Conservation (phyloP, 139 green algal genomes). For the Tetradesmus lagerheimii region DNA sequence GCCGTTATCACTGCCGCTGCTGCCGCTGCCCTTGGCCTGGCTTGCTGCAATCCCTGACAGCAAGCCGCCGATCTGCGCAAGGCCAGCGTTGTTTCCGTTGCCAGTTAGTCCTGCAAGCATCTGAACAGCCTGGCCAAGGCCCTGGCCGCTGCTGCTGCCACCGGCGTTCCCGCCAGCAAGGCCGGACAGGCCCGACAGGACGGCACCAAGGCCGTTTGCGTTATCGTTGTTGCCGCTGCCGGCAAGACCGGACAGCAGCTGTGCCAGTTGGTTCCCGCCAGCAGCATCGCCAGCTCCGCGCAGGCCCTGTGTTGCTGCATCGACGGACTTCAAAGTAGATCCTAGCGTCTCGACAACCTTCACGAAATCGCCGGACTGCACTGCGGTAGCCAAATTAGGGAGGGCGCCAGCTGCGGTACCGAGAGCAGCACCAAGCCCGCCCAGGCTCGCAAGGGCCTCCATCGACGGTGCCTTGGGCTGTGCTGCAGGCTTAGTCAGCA, state of each 20-base stretch:
- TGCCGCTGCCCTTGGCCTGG: background rate
- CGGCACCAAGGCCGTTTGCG: background rate
- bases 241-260: background rate
- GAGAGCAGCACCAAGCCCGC: background rate
- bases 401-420: background rate
- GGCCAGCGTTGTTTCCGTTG: background rate
- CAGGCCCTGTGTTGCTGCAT: background rate
- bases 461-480: background rate
- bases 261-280: background rate
- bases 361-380: background rate
- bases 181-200: background rate
- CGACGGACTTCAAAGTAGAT: background rate
- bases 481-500: constrained; percentile 9
- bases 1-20: background rate
- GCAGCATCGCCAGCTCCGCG: background rate
- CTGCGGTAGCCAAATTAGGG: background rate
- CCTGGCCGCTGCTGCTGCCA: background rate
- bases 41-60: background rate
- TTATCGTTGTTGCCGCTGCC: background rate
- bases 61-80: background rate
- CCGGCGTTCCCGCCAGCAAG: background rate
- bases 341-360: background rate
- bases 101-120: background rate
- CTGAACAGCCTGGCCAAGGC: background rate
- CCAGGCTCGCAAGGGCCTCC: background rate